These are phyloP conservation scores for Ophiocordyceps camponoti-saundersi DNA, from an alignment of 2,329 filamentous ascomycete genomes.

Conservation along the genomic window DNA sequence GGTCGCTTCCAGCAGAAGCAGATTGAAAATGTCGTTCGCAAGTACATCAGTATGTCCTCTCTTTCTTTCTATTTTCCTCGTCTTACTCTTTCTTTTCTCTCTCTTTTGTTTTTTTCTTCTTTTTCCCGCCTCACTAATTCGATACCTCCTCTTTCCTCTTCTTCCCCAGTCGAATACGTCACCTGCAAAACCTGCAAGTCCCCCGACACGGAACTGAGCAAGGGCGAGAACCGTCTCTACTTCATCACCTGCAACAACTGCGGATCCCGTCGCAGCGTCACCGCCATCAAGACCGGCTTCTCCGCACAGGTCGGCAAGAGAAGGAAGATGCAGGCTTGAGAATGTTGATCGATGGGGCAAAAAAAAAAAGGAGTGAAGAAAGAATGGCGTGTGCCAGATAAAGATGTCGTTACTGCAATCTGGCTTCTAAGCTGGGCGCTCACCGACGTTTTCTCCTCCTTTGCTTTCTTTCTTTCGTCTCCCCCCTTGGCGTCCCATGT, in stretches of 20 bases:
- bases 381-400: not conserved
- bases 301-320: slow-evolving; percentile 98
- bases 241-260: slow-evolving; percentile 92
- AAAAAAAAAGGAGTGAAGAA: not conserved
- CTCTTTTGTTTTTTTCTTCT: not conserved
- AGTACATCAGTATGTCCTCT: slow-evolving; percentile 65
- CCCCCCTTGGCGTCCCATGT: no score
- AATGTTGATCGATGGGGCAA: not conserved
- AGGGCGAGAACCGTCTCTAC: slow-evolving; percentile 97
- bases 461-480: no score
- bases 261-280: slow-evolving; percentile 70
- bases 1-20: slow-evolving; percentile 99
- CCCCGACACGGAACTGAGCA: slow-evolving; percentile 89
- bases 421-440: no score
- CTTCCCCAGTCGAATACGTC: slow-evolving; percentile 65
- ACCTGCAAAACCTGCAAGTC: slow-evolving; percentile 97
- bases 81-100: not conserved
- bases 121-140: no score
- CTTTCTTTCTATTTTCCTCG: not conserved
- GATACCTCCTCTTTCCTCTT: not conserved
- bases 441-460: no score
- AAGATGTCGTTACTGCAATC: no score
- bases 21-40: slow-evolving; percentile 89
- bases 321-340: slow-evolving; percentile 79
- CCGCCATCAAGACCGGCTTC: slow-evolving; percentile 99